Evolutionary conservation across 441 rosid species (phyloP).

Genomic region (Cnidoscolus chayamansa): DNA sequence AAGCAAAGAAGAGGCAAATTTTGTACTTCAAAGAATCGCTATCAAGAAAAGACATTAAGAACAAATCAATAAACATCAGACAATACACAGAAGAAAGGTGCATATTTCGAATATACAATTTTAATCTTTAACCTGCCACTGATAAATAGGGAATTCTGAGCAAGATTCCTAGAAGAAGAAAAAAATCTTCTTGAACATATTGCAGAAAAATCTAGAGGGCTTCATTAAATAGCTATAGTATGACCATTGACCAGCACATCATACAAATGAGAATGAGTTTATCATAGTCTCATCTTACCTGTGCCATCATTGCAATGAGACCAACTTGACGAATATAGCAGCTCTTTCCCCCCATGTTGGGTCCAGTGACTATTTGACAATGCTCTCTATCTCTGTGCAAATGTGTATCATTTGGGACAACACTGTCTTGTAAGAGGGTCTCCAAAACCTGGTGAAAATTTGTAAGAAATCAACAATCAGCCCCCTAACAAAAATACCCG

Average conservation of each 20-base stretch:
- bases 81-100: not conserved
- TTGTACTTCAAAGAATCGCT: too few species aligned
- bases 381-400: conserved; percentile 60
- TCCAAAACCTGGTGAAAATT: conserved; percentile 63
- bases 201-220: not conserved
- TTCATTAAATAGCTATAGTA: not conserved
- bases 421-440: conserved; percentile 63
- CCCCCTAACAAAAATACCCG: not conserved
- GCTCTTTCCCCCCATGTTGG: conserved; percentile 98
- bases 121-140: not conserved
- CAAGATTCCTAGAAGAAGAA: not conserved
- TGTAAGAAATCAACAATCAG: conserved; percentile 3
- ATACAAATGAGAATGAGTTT: not conserved
- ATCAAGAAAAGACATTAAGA: not conserved
- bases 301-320: conserved; percentile 84
- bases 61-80: not conserved
- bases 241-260: not conserved
- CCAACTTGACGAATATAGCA: conserved; percentile 98
- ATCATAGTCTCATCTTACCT: conserved; percentile 40
- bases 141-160: not conserved
- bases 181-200: not conserved
- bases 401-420: conserved; percentile 81
- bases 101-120: not conserved
- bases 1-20: conserved; percentile 1
- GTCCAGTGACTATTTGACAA: conserved; percentile 92